Evolutionary conservation across 768 basidiomycete species (phyloP).

Genomic region (Calocera cornea): DNA sequence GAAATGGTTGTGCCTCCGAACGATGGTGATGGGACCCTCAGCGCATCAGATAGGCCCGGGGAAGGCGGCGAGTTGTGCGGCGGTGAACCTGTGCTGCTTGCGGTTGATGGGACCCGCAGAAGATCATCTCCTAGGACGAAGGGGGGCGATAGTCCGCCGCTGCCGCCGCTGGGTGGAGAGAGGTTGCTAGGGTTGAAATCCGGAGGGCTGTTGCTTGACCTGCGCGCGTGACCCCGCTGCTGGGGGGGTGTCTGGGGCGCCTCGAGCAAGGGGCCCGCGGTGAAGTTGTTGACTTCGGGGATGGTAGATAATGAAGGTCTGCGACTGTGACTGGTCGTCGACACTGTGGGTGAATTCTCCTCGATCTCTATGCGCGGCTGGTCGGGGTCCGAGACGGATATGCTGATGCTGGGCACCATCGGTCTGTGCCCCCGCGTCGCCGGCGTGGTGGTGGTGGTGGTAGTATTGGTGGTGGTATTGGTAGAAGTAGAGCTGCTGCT

Average conservation of each 20-base stretch:
- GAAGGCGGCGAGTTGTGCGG: neutral
- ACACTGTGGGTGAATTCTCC: neutral
- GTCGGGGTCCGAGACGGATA: neutral
- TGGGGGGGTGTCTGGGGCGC: neutral
- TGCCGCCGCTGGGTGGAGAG: neutral
- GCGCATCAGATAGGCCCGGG: neutral
- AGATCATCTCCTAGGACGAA: neutral
- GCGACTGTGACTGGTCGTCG: neutral
- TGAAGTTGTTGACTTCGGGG: neutral
- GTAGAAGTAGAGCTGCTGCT: neutral
- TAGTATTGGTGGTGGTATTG: neutral
- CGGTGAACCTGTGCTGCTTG: neutral
- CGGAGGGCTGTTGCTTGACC: neutral
- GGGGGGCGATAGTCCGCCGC: neutral
- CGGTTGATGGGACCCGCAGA: neutral
- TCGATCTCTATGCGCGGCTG: neutral
- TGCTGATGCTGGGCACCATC: neutral
- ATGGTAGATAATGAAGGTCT: neutral
- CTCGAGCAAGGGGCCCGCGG: neutral
- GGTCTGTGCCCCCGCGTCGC: neutral
- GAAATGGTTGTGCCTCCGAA: neutral
- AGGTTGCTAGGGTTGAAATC: neutral
- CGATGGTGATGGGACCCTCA: neutral
- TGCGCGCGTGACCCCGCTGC: neutral
- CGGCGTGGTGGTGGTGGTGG: neutral